Evolutionary conservation across 192 early-diverging fungal genomes (phyloP).

Genomic region (Backusella australiensis): DNA sequence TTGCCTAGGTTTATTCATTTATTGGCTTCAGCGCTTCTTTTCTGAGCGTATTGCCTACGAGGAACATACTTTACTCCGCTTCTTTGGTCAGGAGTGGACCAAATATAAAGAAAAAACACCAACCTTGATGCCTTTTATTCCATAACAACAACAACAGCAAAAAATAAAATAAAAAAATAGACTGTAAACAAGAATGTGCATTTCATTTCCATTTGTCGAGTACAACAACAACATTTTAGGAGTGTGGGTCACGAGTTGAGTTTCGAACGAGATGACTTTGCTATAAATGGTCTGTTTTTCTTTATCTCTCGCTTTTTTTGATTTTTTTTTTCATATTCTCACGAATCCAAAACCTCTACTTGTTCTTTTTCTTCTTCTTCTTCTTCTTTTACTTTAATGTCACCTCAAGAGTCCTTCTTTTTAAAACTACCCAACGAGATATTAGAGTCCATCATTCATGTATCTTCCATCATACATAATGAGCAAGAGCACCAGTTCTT

Average conservation of each 20-base stretch:
- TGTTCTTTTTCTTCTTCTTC: neutral
- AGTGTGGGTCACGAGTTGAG: neutral
- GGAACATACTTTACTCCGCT: constrained; percentile 66
- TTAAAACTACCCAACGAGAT: constrained; percentile 28
- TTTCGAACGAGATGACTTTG: constrained; percentile 8
- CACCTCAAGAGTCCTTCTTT: neutral
- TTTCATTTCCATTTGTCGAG: constrained; percentile 1
- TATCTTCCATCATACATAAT: neutral
- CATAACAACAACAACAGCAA: constrained; percentile 17
- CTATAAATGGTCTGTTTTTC: neutral
- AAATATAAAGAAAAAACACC: constrained; percentile 60
- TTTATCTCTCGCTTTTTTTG: neutral
- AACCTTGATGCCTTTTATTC: constrained; percentile 73
- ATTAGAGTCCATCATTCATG: constrained; percentile 21
- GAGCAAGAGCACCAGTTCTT: constrained; percentile 18
- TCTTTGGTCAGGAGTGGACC: constrained; percentile 83
- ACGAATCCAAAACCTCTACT: neutral
- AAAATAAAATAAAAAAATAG: neutral
- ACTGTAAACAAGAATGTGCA: constrained; percentile 5
- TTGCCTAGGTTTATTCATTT: constrained; percentile 62
- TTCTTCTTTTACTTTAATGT: neutral
- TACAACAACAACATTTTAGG: neutral
- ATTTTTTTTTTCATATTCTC: constrained; percentile 9
- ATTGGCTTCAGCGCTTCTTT: constrained; percentile 76
- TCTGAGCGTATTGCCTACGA: constrained; percentile 72